Evolutionary conservation across 345 rosid species (phyloP).

Genomic region (Xanthoceras sorbifolium): DNA sequence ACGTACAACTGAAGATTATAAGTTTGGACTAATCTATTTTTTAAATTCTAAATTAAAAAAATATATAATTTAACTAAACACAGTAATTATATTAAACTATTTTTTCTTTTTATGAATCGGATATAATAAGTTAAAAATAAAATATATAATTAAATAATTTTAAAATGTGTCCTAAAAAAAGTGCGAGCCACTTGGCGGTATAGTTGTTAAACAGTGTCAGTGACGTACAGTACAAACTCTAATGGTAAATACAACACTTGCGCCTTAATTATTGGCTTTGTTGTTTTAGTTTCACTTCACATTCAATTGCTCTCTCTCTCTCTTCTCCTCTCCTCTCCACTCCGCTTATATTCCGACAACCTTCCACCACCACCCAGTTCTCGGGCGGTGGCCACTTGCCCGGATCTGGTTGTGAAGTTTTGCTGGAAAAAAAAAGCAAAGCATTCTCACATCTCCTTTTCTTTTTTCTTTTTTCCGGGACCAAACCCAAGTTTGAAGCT

Average conservation of each 20-base stretch:
- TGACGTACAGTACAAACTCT: background rate
- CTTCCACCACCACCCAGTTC: constrained; percentile 16
- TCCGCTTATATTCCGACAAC: constrained; percentile 12
- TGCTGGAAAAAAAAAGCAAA: constrained; percentile 15
- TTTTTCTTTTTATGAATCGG: too few species aligned
- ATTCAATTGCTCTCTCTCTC: constrained; percentile 3
- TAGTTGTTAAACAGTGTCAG: background rate
- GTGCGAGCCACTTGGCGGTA: background rate
- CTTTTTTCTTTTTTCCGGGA: background rate
- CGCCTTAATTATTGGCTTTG: constrained; percentile 42
- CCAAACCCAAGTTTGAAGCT: background rate
- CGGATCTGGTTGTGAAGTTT: constrained; percentile 36
- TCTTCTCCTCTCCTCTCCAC: background rate
- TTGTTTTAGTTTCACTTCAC: constrained; percentile 9
- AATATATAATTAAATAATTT: too few species aligned
- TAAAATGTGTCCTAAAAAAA: background rate
- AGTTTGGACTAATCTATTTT: too few species aligned
- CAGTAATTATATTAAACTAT: too few species aligned
- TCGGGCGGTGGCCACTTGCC: constrained; percentile 32
- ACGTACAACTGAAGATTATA: too few species aligned
- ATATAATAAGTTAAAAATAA: too few species aligned
- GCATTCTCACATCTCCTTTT: background rate
- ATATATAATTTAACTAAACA: too few species aligned
- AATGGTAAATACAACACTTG: constrained; percentile 19
- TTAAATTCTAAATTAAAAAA: too few species aligned